These are phyloP conservation scores for Sclerospora graminicola DNA, from an alignment of 352 stramenopile genomes.

Conservation along the genomic window DNA sequence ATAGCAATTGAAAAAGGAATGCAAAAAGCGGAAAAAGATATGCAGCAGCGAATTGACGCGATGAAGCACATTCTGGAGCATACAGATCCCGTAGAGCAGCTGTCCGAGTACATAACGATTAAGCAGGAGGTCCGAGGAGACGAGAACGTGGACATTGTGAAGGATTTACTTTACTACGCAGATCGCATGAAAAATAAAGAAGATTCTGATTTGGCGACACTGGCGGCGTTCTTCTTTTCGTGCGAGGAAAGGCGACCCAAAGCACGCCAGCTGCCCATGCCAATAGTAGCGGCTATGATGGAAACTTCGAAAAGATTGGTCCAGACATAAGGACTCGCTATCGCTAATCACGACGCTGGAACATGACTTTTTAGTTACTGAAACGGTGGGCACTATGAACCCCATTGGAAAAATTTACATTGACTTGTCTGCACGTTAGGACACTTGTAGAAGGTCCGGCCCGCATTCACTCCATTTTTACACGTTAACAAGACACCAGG, in stretches of 20 bases:
- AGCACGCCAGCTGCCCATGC: slow-evolving; percentile 19
- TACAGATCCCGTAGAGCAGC: slow-evolving; percentile 42
- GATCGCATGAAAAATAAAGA: slow-evolving; percentile 27
- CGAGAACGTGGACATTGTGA: slow-evolving; percentile 24
- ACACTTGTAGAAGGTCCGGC: slow-evolving; percentile 91
- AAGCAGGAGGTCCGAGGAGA: slow-evolving; percentile 26
- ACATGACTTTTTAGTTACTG: slow-evolving; percentile 4
- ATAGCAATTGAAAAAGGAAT: slow-evolving; percentile 29
- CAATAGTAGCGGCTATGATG: slow-evolving; percentile 56
- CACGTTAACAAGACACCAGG: slow-evolving; percentile 41
- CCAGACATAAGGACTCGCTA: slow-evolving; percentile 4
- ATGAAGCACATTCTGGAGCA: slow-evolving; percentile 52
- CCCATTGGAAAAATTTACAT: slow-evolving; percentile 91
- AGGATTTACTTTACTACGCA: slow-evolving; percentile 44
- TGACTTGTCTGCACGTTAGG: slow-evolving; percentile 68
- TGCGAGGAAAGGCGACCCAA: slow-evolving; percentile 18
- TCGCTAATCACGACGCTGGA: background rate
- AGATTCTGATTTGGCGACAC: slow-evolving; percentile 44
- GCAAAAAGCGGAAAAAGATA: slow-evolving; percentile 19
- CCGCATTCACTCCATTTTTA: slow-evolving; percentile 78
- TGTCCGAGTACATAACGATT: slow-evolving; percentile 49
- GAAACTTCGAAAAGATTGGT: slow-evolving; percentile 24
- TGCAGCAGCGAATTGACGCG: slow-evolving; percentile 35
- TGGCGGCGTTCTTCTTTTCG: slow-evolving; percentile 58
- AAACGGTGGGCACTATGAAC: slow-evolving; percentile 17